These are phyloP conservation scores for Nymphaea thermarum DNA, from an alignment of 164 flowering plant genomes.

Conservation along the genomic window DNA sequence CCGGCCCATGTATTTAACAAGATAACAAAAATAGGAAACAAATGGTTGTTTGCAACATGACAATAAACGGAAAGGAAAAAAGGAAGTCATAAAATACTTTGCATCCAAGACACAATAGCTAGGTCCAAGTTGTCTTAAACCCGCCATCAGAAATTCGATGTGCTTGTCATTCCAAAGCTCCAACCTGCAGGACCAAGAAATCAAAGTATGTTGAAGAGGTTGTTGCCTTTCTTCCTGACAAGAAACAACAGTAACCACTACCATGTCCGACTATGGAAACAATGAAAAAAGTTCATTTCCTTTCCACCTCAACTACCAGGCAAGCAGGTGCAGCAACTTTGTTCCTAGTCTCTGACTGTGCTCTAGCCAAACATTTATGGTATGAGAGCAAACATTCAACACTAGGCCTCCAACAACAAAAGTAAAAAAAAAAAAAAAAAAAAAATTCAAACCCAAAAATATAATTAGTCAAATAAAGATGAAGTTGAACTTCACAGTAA, in stretches of 20 bases:
- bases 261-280: background rate
- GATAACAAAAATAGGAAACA: background rate
- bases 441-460: too few species aligned
- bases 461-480: too few species aligned
- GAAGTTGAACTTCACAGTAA: too few species aligned
- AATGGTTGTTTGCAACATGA: too few species aligned
- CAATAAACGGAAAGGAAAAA: conserved; percentile 1
- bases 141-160: conserved; percentile 42
- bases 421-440: too few species aligned
- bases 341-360: too few species aligned
- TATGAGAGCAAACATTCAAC: too few species aligned
- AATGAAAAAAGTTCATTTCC: background rate
- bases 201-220: background rate
- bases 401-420: too few species aligned
- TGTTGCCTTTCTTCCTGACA: too few species aligned
- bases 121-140: conserved; percentile 45
- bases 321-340: too few species aligned
- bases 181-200: conserved; percentile 25
- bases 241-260: background rate
- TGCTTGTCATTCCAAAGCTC: conserved; percentile 57
- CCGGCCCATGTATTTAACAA: background rate
- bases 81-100: conserved; percentile 24
- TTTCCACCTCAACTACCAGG: too few species aligned
- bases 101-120: conserved; percentile 65
- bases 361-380: too few species aligned